phyloP scores from a whole-genome alignment of 106 monocot species.

The Dioscorea zingiberensis region DNA sequence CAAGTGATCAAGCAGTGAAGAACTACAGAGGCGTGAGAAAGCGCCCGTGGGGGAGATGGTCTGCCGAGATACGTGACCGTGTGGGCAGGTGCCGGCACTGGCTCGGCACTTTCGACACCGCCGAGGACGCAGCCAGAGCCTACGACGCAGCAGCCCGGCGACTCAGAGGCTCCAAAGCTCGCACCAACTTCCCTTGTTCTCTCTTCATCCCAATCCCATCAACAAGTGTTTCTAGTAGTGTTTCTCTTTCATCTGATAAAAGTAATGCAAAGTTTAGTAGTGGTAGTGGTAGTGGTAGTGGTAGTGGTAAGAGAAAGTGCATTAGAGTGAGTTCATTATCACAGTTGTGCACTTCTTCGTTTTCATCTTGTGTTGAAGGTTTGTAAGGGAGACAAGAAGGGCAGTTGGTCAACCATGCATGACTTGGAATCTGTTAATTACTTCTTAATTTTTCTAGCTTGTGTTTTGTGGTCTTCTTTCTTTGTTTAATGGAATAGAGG shows the following conservation, averaged over 20 bases:
- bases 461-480: no score
- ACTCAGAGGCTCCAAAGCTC: constrained; percentile 6
- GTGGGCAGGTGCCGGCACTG: constrained; percentile 6
- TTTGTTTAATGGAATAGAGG: no score
- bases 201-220: not conserved
- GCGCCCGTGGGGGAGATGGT: constrained; percentile 6
- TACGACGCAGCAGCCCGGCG: constrained; percentile 3
- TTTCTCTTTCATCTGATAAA: no score
- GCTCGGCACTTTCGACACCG: constrained; percentile 7
- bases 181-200: constrained; percentile 3
- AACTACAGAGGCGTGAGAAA: constrained; percentile 4
- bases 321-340: not conserved
- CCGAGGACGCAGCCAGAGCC: constrained; percentile 3
- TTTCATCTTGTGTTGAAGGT: not conserved
- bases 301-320: not conserved
- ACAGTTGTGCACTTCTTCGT: not conserved
- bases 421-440: no score
- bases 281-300: not conserved
- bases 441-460: no score
- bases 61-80: constrained; percentile 7
- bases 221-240: no score
- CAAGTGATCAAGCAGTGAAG: no score
- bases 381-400: not conserved
- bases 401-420: no score
- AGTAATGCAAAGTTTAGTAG: no score